These are phyloP conservation scores for Agrostemma githago DNA, from an alignment of 148 eudicot genomes.

Conservation along the genomic window DNA sequence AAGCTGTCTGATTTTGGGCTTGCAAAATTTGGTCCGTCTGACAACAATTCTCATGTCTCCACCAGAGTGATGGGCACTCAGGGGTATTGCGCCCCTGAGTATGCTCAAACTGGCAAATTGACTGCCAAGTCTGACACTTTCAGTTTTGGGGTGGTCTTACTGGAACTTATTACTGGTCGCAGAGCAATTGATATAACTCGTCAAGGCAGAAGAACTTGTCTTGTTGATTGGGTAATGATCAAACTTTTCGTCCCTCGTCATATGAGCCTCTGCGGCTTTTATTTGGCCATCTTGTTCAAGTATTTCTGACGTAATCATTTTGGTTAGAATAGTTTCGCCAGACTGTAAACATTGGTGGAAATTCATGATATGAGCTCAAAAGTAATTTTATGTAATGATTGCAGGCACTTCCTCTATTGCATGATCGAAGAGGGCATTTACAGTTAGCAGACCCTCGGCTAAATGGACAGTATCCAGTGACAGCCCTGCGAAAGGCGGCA, in stretches of 20 bases:
- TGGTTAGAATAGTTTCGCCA: neutral
- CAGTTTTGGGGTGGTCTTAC: conserved; percentile 67
- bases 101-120: conserved; percentile 50
- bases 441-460: conserved; percentile 57
- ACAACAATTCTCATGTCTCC: conserved; percentile 55
- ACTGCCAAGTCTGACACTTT: conserved; percentile 56
- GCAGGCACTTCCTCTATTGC: conserved; percentile 53
- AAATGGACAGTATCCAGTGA: conserved; percentile 41
- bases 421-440: conserved; percentile 29
- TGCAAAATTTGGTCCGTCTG: conserved; percentile 66
- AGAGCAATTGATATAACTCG: conserved; percentile 33
- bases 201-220: conserved; percentile 21
- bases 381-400: conserved; percentile 6
- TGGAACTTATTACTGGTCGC: conserved; percentile 63
- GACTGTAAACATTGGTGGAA: neutral
- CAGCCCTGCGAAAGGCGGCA: conserved; percentile 35
- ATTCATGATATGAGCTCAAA: too few species aligned
- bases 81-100: conserved; percentile 86
- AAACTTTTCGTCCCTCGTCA: neutral
- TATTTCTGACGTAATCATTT: neutral
- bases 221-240: conserved; percentile 33
- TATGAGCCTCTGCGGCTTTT: neutral
- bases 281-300: neutral
- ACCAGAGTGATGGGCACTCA: conserved; percentile 77
- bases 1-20: conserved; percentile 76